Base-by-base conservation (phyloP, 1,139 yeast species). In the Candida sanyaensis region DNA sequence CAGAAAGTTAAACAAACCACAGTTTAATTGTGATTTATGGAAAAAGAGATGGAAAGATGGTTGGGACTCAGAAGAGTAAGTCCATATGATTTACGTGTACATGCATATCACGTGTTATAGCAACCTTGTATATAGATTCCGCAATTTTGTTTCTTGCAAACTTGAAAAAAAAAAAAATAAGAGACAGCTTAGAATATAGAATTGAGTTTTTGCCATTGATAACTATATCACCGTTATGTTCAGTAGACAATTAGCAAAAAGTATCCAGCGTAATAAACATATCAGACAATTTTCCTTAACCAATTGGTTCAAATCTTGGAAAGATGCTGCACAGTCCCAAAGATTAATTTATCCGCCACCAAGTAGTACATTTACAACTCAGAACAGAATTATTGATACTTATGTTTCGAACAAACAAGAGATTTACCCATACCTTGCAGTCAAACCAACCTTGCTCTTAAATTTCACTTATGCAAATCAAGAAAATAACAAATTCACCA, bases 21-120 rank as follows among this genome's bases (percentile, higher is more conserved):
- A 73, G 50, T 93, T 93, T 62, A 91, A 93, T 63, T 93, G 98
- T 61, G 74, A 83, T 50, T 77, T 88, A 55, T 95, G 99, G 99
- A 86, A 84, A 61, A 83, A 88, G 60, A 82, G 99, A 62, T 93
- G 99, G 99, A 83, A 80, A 58, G 90, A 83, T 57, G 91, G 59
- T 5, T 56, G 59, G 59, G 59, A 56, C 33, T 17, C 26, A 5
- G 55, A 53, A 23, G 51, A 50, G 30, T 36, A 45, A 29, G 21
- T 28, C 41, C 10, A 27, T 31, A 23, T 27, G 37, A 34, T n/a
- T n/a, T n/a, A n/a, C n/a, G n/a, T 26, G 28, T 26, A 26, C 28
- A 17, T 17, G 21, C 21, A 17, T 17, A 42, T 30, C 32, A 30
- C 37, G 43, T 33, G 32, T 32, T 11, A 38, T 17, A 38, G 41